Conservation (phyloP, 495 filamentous ascomycete species). For the Penicillium coprophilum region DNA sequence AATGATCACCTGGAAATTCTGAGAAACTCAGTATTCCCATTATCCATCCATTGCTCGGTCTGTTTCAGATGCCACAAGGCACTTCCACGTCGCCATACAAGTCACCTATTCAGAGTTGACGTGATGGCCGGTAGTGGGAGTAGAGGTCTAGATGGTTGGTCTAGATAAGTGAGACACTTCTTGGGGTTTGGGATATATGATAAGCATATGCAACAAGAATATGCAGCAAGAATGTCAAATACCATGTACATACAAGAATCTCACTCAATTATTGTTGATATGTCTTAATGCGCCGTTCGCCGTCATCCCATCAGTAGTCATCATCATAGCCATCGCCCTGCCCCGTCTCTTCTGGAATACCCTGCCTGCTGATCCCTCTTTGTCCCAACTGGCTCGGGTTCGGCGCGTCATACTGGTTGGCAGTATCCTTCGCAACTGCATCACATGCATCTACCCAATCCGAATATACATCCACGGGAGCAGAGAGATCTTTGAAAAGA, state of each 20-base stretch:
- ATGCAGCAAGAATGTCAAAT: slow-evolving; percentile 7
- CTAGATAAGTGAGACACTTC: not conserved
- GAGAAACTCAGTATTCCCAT: not conserved
- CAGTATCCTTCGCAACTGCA: slow-evolving; percentile 63
- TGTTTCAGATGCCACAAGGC: not conserved
- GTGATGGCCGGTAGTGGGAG: slow-evolving; percentile 1
- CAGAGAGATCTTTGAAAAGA: slow-evolving; percentile 67
- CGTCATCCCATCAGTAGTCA: slow-evolving; percentile 28
- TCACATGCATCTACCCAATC: slow-evolving; percentile 99
- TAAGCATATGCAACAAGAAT: not conserved
- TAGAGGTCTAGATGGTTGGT: slow-evolving; percentile 3
- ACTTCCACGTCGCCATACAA: slow-evolving; percentile 5
- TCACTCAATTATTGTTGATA: slow-evolving; percentile 14
- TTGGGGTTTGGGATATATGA: slow-evolving; percentile 1
- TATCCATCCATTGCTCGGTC: not conserved
- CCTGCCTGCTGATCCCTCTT: slow-evolving; percentile 27
- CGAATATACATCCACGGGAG: slow-evolving; percentile 90
- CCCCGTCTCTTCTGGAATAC: slow-evolving; percentile 14
- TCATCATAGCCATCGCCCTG: slow-evolving; percentile 29
- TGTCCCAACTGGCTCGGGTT: slow-evolving; percentile 19
- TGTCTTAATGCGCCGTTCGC: slow-evolving; percentile 24
- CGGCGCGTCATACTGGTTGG: slow-evolving; percentile 50
- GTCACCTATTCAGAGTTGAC: not conserved
- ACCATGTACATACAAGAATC: slow-evolving; percentile 13
- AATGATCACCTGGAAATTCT: not conserved